Percentiles rank a stretch among this genome's conserved stretches.
phyloP scores from a whole-genome alignment of 2,329 filamentous ascomycete genomes.

The Triangularia verruculosa region DNA sequence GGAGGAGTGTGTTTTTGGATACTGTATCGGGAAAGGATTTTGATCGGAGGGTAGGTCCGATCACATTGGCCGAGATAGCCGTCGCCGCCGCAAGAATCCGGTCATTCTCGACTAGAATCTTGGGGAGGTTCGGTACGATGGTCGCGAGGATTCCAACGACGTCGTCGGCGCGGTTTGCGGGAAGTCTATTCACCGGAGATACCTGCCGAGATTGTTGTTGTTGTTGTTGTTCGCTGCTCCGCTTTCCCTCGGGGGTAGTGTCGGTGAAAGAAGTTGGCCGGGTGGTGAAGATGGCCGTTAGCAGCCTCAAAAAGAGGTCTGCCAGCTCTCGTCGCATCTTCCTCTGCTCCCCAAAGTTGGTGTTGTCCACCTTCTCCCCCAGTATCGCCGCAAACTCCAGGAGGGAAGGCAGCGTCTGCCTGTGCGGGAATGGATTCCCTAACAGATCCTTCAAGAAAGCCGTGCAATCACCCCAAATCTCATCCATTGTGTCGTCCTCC shows the following conservation, averaged over 20 bases:
- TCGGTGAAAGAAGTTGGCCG: constrained; percentile 73
- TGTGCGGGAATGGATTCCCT: constrained; percentile 89
- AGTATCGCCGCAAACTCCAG: constrained; percentile 87
- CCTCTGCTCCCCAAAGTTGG: constrained; percentile 90
- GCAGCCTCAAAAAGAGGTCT: constrained; percentile 80
- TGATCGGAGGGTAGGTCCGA: constrained; percentile 77
- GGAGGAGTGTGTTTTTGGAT: constrained; percentile 63
- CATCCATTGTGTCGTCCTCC: constrained; percentile 96
- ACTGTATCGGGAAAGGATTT: constrained; percentile 86
- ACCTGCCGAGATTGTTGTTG: constrained; percentile 29
- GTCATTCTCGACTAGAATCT: constrained; percentile 82
- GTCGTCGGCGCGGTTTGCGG: constrained; percentile 61
- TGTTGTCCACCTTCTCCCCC: constrained; percentile 95
- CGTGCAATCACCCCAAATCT: constrained; percentile 95
- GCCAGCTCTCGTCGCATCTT: constrained; percentile 89
- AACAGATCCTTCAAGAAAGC: constrained; percentile 86
- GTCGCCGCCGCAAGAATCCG: constrained; percentile 74
- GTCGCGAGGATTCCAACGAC: constrained; percentile 75
- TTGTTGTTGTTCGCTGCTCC: constrained; percentile 35
- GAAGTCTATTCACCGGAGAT: constrained; percentile 29
- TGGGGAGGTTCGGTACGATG: constrained; percentile 76
- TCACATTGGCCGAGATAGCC: constrained; percentile 78
- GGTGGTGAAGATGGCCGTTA: constrained; percentile 93
- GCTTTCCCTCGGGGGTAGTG: constrained; percentile 40
- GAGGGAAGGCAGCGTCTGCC: constrained; percentile 81